Evolutionary conservation across 805 yeast genomes (phyloP).

Genomic region (Saccharomycopsis fibuligera): DNA sequence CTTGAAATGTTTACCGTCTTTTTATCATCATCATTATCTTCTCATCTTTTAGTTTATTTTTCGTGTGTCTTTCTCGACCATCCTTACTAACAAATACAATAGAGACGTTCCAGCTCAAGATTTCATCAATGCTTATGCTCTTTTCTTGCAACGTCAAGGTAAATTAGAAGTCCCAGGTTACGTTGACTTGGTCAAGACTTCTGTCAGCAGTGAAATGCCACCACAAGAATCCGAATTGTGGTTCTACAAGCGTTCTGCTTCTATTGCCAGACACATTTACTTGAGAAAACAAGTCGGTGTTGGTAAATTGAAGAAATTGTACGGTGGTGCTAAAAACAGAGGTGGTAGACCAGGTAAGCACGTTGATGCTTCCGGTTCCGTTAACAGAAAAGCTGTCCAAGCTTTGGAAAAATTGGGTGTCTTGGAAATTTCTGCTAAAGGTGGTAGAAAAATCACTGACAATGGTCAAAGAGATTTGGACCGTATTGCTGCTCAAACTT

Average conservation of each 20-base stretch:
- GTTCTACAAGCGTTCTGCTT: conserved; percentile 99
- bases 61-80: too few species aligned
- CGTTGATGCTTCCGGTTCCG: conserved; percentile 98
- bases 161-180: conserved; percentile 99
- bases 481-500: conserved; percentile 99
- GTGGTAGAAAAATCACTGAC: conserved; percentile 99
- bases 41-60: too few species aligned
- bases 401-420: conserved; percentile 98
- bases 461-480: conserved; percentile 99
- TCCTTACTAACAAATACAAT: conserved; percentile 31
- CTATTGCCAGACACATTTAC: conserved; percentile 99
- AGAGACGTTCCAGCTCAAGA: conserved; percentile 99
- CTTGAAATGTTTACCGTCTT: too few species aligned
- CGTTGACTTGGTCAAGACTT: conserved; percentile 99
- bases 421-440: conserved; percentile 91
- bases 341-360: conserved; percentile 98
- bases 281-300: conserved; percentile 99
- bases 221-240: conserved; percentile 99
- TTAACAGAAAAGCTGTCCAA: conserved; percentile 98
- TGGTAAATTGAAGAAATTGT: conserved; percentile 96
- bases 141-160: conserved; percentile 99
- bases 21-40: too few species aligned
- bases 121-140: conserved; percentile 98
- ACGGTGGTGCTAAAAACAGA: conserved; percentile 99
- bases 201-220: conserved; percentile 98